Conservation (phyloP, 768 basidiomycete species). For the Suillus subaureus region DNA sequence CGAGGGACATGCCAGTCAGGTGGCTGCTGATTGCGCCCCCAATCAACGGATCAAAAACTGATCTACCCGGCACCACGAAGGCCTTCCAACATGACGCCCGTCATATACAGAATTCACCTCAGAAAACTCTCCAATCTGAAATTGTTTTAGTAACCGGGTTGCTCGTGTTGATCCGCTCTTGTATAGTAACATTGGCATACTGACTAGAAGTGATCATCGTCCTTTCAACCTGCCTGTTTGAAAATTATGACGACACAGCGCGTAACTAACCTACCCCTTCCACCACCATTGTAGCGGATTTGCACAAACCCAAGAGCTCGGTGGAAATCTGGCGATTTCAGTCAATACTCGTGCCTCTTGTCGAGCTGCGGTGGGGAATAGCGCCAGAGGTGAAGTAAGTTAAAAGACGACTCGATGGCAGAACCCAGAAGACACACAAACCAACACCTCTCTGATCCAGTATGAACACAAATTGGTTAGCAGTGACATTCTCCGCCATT, state of each 20-base stretch:
- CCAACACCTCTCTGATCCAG: background rate
- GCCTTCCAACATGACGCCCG: background rate
- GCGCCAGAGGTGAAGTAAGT: background rate
- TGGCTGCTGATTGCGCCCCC: background rate
- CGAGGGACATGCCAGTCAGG: background rate
- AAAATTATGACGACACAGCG: background rate
- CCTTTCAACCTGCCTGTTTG: constrained; percentile 1
- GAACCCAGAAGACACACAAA: background rate
- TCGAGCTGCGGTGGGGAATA: background rate
- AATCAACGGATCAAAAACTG: background rate
- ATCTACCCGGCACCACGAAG: background rate
- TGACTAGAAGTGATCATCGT: background rate
- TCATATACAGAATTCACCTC: background rate
- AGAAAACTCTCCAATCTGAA: background rate
- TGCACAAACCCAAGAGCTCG: background rate
- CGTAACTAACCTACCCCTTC: background rate
- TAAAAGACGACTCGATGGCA: background rate
- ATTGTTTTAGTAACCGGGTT: background rate
- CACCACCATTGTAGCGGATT: constrained; percentile 1
- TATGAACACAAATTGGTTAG: background rate
- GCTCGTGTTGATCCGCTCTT: background rate
- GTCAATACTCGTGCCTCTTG: background rate
- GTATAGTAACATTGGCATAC: background rate
- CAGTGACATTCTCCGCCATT: background rate
- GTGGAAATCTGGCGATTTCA: background rate